phyloP scores from a whole-genome alignment of 305 asterid genomes.

The Fraxinus ornus region DNA sequence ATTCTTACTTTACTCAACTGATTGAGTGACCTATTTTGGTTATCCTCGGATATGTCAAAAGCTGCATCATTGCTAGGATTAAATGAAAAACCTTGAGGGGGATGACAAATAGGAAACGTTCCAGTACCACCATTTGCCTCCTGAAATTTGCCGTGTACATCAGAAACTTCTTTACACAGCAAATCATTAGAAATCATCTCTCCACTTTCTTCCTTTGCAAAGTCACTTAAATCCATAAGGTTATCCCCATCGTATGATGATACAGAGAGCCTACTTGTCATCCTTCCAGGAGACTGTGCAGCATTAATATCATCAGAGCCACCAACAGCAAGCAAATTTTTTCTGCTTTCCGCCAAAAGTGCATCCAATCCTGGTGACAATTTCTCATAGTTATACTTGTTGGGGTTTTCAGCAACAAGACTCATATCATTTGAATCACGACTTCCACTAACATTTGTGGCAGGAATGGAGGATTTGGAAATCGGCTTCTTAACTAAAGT shows the following conservation, averaged over 20 bases:
- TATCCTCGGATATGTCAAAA: constrained; percentile 32
- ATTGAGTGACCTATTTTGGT: constrained; percentile 40
- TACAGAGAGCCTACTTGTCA: constrained; percentile 25
- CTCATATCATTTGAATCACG: constrained; percentile 83
- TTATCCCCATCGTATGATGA: constrained; percentile 36
- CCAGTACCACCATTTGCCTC: constrained; percentile 36
- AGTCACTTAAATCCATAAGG: constrained; percentile 24
- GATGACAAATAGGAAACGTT: constrained; percentile 19
- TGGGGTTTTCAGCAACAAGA: constrained; percentile 63
- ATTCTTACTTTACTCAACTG: constrained; percentile 48
- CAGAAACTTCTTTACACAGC: constrained; percentile 39
- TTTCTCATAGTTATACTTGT: constrained; percentile 67
- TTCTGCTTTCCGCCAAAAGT: constrained; percentile 59
- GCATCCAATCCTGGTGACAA: constrained; percentile 73
- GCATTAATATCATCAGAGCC: constrained; percentile 40
- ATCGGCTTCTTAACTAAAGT: constrained; percentile 48
- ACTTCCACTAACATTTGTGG: constrained; percentile 43
- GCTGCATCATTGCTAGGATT: constrained; percentile 34
- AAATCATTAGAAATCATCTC: constrained; percentile 20
- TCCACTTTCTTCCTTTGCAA: constrained; percentile 28
- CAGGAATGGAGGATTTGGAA: constrained; percentile 34
- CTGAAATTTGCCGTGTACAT: constrained; percentile 32
- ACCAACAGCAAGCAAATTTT: constrained; percentile 36
- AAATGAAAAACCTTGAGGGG: constrained; percentile 36
- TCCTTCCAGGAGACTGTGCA: constrained; percentile 37